Base-by-base conservation (phyloP, 164 flowering plant species). In the Aristolochia fimbriata region DNA sequence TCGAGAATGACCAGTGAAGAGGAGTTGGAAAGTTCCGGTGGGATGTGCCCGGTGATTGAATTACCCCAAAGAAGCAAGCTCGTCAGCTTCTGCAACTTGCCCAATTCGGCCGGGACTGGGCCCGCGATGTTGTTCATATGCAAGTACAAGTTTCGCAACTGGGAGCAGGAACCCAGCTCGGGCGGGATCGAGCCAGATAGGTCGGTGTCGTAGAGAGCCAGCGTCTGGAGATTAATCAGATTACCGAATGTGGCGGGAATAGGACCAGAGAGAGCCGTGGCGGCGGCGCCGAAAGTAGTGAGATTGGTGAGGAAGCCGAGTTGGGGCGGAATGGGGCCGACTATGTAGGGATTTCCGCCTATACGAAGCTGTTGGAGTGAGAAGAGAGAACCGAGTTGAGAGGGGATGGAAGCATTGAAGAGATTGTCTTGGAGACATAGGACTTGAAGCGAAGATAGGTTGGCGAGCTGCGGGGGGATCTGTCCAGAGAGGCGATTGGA, bases 61-160 rank as follows among this genome's bases (percentile, higher is more conserved):
- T 93, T 93, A 0, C 88, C 95, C 99, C 97, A 88, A 8, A 93
- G 58, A 55, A 93, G 81, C 78, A 93, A 73, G 74, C 96, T 86
- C 20, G 92, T 90, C 41, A 90, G 85, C 73, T 90, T 82, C 67
- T 84, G 82, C 67, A 93, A 66, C 77, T 70, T 82, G 7, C 95
- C 97, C 70, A 93, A 56, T 54, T 85, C 71, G 55, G 81, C 63
- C 25, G 99, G 99, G 37, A 90, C 75, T 6, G 82, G 25, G 23
- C 97, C 97, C n/a, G 86, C 74, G 51, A 91, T 76, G 84, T 80
- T 85, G 74, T 88, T 94, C 87, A 85, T 75, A 69, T 94, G 92
- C 73, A 94, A 63, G 58, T 84, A 91, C 79, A 91, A 65, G 63
- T 88, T 85, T 60, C 84, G 73, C 15, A 94, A 76, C 83, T 87